phyloP scores from a whole-genome alignment of 768 basidiomycete species.

The Suillus clintonianus region DNA sequence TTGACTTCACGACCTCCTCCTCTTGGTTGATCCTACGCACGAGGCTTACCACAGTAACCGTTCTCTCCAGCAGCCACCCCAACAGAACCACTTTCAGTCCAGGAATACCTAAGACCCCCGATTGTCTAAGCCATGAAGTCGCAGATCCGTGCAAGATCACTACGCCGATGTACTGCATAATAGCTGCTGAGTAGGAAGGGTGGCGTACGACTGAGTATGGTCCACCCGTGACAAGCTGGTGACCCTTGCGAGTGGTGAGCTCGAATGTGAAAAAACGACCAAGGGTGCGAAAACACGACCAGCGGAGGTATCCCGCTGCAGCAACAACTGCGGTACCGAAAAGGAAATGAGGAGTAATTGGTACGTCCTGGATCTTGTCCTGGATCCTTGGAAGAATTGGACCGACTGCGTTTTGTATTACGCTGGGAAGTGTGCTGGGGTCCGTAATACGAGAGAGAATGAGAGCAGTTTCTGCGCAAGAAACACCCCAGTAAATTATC shows the following conservation, averaged over 20 bases:
- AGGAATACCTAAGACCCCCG: slow-evolving; percentile 10
- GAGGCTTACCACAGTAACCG: slow-evolving; percentile 5
- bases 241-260: slow-evolving; percentile 21
- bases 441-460: neutral
- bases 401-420: neutral
- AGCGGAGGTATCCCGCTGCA: slow-evolving; percentile 22
- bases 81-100: slow-evolving; percentile 1
- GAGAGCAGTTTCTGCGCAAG: slow-evolving; percentile 2
- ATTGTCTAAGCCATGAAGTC: slow-evolving; percentile 16
- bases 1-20: slow-evolving; percentile 29
- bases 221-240: slow-evolving; percentile 28
- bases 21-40: slow-evolving; percentile 19
- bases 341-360: slow-evolving; percentile 15
- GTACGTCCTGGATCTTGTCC: neutral
- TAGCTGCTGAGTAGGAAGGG: slow-evolving; percentile 26
- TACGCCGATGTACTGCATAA: slow-evolving; percentile 10
- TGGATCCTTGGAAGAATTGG: neutral
- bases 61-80: neutral
- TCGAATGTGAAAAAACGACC: slow-evolving; percentile 32
- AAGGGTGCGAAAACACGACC: slow-evolving; percentile 25
- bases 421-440: neutral
- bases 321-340: slow-evolving; percentile 19
- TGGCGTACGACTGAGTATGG: slow-evolving; percentile 33
- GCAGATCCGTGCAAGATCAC: slow-evolving; percentile 4
- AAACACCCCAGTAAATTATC: slow-evolving; percentile 5